These are phyloP conservation scores for Hydnomerulius pinastri DNA, from an alignment of 768 basidiomycete genomes.

Conservation along the genomic window DNA sequence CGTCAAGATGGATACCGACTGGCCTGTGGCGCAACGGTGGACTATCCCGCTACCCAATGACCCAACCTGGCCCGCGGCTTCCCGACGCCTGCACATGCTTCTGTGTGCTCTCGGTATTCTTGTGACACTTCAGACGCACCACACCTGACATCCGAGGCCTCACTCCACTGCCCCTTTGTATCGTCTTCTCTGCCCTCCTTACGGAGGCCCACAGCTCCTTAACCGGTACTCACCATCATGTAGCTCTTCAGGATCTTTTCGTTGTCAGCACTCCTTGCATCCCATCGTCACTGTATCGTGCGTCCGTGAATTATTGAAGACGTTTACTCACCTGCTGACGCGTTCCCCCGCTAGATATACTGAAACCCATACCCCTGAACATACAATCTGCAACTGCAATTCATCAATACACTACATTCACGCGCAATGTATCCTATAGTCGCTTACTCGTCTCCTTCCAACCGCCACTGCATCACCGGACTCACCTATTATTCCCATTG, in stretches of 20 bases:
- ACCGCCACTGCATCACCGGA: slow-evolving; percentile 1
- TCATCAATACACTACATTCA: background rate
- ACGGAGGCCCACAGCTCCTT: background rate
- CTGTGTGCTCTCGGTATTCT: no score
- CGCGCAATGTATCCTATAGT: background rate
- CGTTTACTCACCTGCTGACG: background rate
- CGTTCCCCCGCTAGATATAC: background rate
- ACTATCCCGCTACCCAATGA: no score
- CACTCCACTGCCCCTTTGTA: background rate
- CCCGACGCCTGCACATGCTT: no score
- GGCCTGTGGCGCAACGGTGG: background rate
- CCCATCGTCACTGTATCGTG: background rate
- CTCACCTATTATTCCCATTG: background rate
- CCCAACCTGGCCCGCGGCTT: no score
- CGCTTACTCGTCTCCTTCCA: background rate
- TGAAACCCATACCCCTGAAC: background rate
- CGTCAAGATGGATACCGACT: background rate
- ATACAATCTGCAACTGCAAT: background rate
- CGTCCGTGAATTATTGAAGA: background rate
- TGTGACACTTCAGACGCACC: no score
- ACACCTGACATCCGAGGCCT: no score
- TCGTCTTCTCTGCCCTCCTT: background rate
- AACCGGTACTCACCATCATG: background rate
- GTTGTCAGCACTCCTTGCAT: background rate
- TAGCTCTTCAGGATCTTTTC: background rate